Evolutionary conservation across 1,284 basidiomycete genomes (phyloP).

Genomic region (Sutorius eximius): DNA sequence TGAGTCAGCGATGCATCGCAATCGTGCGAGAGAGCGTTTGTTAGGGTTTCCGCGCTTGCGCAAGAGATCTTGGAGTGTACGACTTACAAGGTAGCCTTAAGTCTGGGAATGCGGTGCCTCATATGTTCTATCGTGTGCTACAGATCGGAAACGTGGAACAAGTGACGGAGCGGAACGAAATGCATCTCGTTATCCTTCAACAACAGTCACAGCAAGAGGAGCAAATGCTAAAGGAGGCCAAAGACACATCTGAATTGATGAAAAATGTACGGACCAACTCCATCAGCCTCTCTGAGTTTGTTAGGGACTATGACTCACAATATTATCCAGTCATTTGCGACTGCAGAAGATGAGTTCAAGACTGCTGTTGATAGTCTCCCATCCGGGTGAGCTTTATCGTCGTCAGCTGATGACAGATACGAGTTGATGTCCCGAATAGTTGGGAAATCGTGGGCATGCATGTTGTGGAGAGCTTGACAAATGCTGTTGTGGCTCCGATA

Average conservation of each 20-base stretch:
- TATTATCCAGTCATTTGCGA: slow-evolving; percentile 9
- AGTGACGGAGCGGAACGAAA: slow-evolving; percentile 7
- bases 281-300: neutral
- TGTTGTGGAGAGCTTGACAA: slow-evolving; percentile 15
- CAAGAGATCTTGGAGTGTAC: slow-evolving; percentile 20
- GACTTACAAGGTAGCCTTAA: slow-evolving; percentile 11
- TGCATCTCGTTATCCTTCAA: slow-evolving; percentile 10
- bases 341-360: slow-evolving; percentile 16
- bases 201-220: slow-evolving; percentile 12
- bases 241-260: slow-evolving; percentile 18
- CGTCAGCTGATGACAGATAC: neutral
- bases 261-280: slow-evolving; percentile 5
- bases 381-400: slow-evolving; percentile 10
- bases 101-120: neutral
- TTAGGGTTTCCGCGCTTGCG: slow-evolving; percentile 12
- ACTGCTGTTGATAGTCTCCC: slow-evolving; percentile 12
- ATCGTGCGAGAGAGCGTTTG: slow-evolving; percentile 14
- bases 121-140: neutral
- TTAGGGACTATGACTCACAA: neutral
- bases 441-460: slow-evolving; percentile 20
- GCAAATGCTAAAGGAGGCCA: slow-evolving; percentile 12
- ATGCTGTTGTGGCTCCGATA: slow-evolving; percentile 9
- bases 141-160: slow-evolving; percentile 15
- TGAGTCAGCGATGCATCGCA: slow-evolving; percentile 13
- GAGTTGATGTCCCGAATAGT: slow-evolving; percentile 1